phyloP scores from a whole-genome alignment of 2,329 filamentous ascomycete species.

The Didymella segeticola region DNA sequence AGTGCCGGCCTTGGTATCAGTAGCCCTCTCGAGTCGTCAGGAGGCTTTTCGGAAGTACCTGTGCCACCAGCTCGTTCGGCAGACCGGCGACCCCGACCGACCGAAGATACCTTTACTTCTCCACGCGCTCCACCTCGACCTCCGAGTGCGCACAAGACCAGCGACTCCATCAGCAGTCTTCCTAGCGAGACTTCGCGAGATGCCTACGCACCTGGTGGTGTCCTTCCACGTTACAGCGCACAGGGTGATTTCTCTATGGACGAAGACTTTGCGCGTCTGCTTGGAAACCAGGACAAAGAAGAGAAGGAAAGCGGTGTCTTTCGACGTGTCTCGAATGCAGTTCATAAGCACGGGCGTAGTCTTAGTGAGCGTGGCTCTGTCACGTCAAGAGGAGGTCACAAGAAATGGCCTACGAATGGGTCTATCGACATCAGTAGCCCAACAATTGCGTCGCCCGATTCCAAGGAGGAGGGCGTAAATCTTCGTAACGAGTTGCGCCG shows the following conservation, averaged over 20 bases:
- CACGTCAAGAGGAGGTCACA: conserved; percentile 42
- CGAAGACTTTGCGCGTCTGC: conserved; percentile 90
- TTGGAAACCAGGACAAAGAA: conserved; percentile 71
- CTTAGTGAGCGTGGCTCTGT: conserved; percentile 69
- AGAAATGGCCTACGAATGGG: conserved; percentile 52
- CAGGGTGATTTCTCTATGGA: conserved; percentile 93
- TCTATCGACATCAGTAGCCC: conserved; percentile 71
- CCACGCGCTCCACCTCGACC: conserved; percentile 55
- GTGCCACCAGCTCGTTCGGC: conserved; percentile 55
- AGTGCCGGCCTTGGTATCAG: conserved; percentile 53
- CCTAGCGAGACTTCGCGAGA: conserved; percentile 50
- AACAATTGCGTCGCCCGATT: conserved; percentile 64
- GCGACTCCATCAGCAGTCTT: conserved; percentile 54
- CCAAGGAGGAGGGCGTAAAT: conserved; percentile 54
- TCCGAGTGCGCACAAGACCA: conserved; percentile 49
- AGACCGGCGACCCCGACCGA: conserved; percentile 53
- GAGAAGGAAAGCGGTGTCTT: conserved; percentile 63
- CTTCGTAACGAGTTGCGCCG: conserved; percentile 76
- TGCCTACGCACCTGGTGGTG: conserved; percentile 28
- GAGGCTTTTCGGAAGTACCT: conserved; percentile 52
- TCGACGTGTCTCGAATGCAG: conserved; percentile 88
- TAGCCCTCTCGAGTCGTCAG: conserved; percentile 50
- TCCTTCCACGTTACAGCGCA: conserved; percentile 65
- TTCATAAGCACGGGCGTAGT: conserved; percentile 84
- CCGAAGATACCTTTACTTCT: conserved; percentile 52